Base-by-base conservation (phyloP, 2,329 filamentous ascomycete species). In the Metarhizium rileyi region DNA sequence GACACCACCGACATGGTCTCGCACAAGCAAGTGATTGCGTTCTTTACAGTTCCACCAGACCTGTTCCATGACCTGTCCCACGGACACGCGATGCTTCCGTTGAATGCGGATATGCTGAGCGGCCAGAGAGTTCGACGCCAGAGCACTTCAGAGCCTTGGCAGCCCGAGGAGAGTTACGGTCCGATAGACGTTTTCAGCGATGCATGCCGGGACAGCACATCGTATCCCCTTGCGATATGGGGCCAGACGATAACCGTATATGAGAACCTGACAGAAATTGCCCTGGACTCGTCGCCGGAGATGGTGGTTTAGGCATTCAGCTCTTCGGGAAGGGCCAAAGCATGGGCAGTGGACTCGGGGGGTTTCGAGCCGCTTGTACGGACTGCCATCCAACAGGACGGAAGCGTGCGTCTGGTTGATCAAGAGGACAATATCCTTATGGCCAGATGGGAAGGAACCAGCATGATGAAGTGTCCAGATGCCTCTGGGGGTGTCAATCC, bases 1-100 rank as follows among this genome's bases (percentile, higher is more conserved):
- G 41, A 45, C n/a, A 22, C 35, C n/a, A 38, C n/a, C 2, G 26
- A 27, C 36, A 9, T 22, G 5, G 33, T 43, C 9, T 22, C 41
- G 1, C 53, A 57, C 50, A 62, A 27, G 43, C 70, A 73, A 54
- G 59, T 67, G 38, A 55, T 86, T 25, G 72, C 81, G 47, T 66
- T 85, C 2, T 86, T 82, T 60, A 81, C 73, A 1, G 66, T 86
- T 2, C 81, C 83, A 0, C 62, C 72, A 0, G 80, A 84, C 60
- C 62, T 76, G 2, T 76, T 80, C 52, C 66, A 69, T 28, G 61
- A 67, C 18, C 61, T 64, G 41, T 55, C 57, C 23, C 55, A 48
- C n/a, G 36, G 38, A 8, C 47, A 50, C 20, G 46, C 50, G 25
- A 48, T 52, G 23, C 40, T 52, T 48, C 51, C 50, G 23, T 28